Percentiles rank a stretch among this genome's conserved stretches.
phyloP scores from a whole-genome alignment of 805 yeast species.

The Lipomyces sp. region DNA sequence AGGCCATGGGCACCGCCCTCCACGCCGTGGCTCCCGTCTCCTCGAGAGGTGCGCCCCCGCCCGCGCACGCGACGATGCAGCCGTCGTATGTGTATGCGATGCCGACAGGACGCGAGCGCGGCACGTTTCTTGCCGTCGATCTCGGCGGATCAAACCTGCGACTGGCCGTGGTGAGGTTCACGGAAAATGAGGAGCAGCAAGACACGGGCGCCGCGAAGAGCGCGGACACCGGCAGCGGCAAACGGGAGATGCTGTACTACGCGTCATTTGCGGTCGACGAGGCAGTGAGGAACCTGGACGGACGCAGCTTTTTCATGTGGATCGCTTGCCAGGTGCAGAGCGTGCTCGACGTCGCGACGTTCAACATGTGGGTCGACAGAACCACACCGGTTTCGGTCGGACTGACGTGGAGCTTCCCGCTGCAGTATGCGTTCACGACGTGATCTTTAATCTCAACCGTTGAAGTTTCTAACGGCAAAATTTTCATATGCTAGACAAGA shows the following conservation, averaged over 20 bases:
- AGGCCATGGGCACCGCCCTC: slow-evolving; percentile 17
- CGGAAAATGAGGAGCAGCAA: slow-evolving; percentile 54
- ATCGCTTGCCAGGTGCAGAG: slow-evolving; percentile 33
- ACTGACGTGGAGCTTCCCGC: slow-evolving; percentile 39
- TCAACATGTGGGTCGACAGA: slow-evolving; percentile 2
- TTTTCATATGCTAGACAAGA: slow-evolving; percentile 23
- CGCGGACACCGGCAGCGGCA: no score
- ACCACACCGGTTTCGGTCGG: slow-evolving; percentile 26
- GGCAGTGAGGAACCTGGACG: slow-evolving; percentile 32
- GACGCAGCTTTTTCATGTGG: slow-evolving; percentile 37
- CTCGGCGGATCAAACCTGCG: slow-evolving; percentile 90
- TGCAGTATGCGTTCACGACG: slow-evolving; percentile 19
- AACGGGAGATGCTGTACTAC: slow-evolving; percentile 21
- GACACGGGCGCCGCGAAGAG: no score
- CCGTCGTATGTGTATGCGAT: slow-evolving; percentile 74
- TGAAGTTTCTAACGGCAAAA: not conserved
- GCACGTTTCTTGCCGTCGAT: slow-evolving; percentile 77
- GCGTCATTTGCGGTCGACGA: slow-evolving; percentile 32
- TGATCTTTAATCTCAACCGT: not conserved
- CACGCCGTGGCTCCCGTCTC: not conserved
- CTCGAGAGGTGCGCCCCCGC: not conserved
- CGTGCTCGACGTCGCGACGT: slow-evolving; percentile 6
- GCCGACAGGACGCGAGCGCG: slow-evolving; percentile 76
- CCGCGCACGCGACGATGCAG: slow-evolving; percentile 50
- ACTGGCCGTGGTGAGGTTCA: slow-evolving; percentile 74